Conservation (phyloP, 2,329 filamentous ascomycete genomes). For the Fusarium vanettenii region DNA sequence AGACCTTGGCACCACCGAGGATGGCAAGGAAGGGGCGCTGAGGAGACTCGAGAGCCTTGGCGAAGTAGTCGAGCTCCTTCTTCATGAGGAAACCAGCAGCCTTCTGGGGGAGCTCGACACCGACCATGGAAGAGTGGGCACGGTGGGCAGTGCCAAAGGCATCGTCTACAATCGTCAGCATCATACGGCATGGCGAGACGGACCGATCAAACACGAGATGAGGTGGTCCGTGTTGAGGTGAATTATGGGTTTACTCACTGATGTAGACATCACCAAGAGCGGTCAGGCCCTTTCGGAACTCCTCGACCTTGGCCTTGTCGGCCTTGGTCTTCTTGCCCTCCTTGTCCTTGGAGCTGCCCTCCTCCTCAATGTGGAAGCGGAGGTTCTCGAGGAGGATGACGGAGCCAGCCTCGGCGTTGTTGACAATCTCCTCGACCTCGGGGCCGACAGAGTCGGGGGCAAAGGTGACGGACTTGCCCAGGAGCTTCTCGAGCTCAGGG, state of each 20-base stretch:
- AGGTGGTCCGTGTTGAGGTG: background rate
- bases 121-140: constrained; percentile 99
- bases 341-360: constrained; percentile 93
- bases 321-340: constrained; percentile 98
- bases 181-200: background rate
- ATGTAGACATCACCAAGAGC: constrained; percentile 95
- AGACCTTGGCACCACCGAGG: constrained; percentile 97
- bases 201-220: background rate
- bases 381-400: constrained; percentile 96
- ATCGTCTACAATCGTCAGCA: constrained; percentile 73
- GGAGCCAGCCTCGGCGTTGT: constrained; percentile 82
- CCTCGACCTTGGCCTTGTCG: constrained; percentile 89
- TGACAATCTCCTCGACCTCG: constrained; percentile 90
- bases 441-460: constrained; percentile 90
- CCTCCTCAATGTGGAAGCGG: constrained; percentile 98
- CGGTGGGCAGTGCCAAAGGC: constrained; percentile 98
- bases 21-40: constrained; percentile 98
- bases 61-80: constrained; percentile 99
- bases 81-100: constrained; percentile 99
- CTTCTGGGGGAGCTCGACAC: constrained; percentile 94
- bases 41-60: constrained; percentile 92
- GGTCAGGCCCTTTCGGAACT: constrained; percentile 96
- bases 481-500: constrained; percentile 89
- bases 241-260: constrained; percentile 71
- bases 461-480: constrained; percentile 87